phyloP scores from a whole-genome alignment of 371 early-diverging fungal species.

The Circinella umbellata region DNA sequence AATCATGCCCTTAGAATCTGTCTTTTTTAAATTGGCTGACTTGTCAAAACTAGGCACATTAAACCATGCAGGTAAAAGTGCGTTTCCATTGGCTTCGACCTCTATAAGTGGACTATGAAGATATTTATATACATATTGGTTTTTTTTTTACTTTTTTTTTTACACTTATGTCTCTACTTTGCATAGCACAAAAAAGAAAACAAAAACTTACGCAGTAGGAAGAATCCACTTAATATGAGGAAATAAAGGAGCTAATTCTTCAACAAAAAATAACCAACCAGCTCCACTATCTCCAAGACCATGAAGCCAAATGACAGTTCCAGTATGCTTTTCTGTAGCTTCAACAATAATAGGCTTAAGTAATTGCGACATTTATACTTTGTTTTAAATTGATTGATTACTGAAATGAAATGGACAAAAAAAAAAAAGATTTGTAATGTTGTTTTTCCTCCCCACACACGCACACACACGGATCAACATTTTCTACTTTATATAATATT shows the following conservation, averaged over 20 bases:
- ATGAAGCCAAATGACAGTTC: slow-evolving; percentile 80
- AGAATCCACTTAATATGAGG: slow-evolving; percentile 86
- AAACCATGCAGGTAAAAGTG: slow-evolving; percentile 66
- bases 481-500: background rate
- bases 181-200: background rate
- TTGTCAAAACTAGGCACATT: slow-evolving; percentile 71
- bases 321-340: slow-evolving; percentile 69
- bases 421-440: slow-evolving; percentile 8
- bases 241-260: slow-evolving; percentile 57
- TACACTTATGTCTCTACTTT: no score
- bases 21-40: slow-evolving; percentile 46
- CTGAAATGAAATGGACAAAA: background rate
- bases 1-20: slow-evolving; percentile 83
- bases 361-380: background rate
- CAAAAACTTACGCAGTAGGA: slow-evolving; percentile 74
- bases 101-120: slow-evolving; percentile 5
- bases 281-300: slow-evolving; percentile 76
- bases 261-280: slow-evolving; percentile 75
- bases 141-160: background rate
- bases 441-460: no score
- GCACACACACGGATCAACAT: background rate
- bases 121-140: no score
- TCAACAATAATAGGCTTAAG: slow-evolving; percentile 36
- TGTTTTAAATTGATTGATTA: background rate
- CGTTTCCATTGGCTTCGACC: slow-evolving; percentile 10